These are phyloP conservation scores for Barbarea vulgaris DNA, from an alignment of 345 rosid species.

Conservation along the genomic window DNA sequence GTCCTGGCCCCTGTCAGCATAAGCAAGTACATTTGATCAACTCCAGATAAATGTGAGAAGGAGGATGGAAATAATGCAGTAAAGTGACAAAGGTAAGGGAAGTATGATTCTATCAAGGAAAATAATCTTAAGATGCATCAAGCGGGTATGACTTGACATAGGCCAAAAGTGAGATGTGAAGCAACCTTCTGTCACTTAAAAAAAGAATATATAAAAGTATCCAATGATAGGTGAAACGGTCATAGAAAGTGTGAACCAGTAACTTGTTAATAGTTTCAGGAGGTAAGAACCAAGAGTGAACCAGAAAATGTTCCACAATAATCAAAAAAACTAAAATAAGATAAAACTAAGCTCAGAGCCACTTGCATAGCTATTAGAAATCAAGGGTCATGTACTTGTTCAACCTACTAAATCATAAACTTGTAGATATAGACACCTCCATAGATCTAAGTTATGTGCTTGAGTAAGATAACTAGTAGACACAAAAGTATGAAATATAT, in stretches of 20 bases:
- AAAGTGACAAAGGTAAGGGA: background rate
- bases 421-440: conserved; percentile 1
- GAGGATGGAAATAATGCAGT: background rate
- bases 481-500: background rate
- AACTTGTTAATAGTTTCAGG: conserved; percentile 4
- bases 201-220: conserved; percentile 6
- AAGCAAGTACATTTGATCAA: conserved; percentile 18
- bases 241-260: conserved; percentile 17
- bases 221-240: background rate
- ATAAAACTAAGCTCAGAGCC: conserved; percentile 6
- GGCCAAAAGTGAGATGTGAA: background rate
- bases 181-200: conserved; percentile 1
- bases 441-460: background rate
- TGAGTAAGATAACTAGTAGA: background rate
- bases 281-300: background rate
- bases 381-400: conserved; percentile 1
- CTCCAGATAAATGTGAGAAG: conserved; percentile 9
- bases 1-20: conserved; percentile 75
- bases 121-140: background rate
- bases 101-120: conserved; percentile 11
- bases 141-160: background rate
- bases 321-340: background rate
- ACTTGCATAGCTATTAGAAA: background rate
- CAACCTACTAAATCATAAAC: conserved; percentile 13
- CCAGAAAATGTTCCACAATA: background rate